Base-by-base conservation (phyloP, 1,139 yeast genomes). In the Spencermartinsiella ligniputridi region DNA sequence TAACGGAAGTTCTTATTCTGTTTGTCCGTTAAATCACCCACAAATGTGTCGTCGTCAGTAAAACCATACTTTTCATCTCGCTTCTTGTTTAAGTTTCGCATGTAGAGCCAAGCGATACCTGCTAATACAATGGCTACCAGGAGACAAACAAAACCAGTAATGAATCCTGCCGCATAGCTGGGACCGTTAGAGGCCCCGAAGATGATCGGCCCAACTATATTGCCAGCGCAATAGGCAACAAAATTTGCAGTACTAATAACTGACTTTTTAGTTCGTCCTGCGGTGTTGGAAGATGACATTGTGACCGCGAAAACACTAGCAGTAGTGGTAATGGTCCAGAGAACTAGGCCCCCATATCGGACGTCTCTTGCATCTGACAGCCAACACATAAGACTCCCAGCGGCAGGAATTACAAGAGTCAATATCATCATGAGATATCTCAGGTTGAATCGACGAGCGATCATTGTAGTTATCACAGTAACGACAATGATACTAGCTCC, bases 141-240 rank as follows among this genome's bases (percentile, higher is more conserved):
- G 5, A 37, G 29, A 22, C 40, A 44, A 12, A 24, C 37, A 41
- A 37, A 17, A 19, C 32, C 37, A 13, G 39, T 33, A 19, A 33
- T 18, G 29, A 44, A 44, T 2, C 47, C 47, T 17, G 39, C 35
- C 11, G 24, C 15, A 21, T 32, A 44, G 15, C 11, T 16, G 3
- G 47, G 47, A 16, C 45, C 48, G n/a, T 37, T 42, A 32, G 41
- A 15, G 6, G 42, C 38, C 8, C 40, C 42, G 22, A 45, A 45
- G 19, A 42, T 30, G 16, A 43, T 19, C 9, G 38, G 38, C 13
- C 24, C 24, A 3, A 35, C 5, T 9, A 35, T 35, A 20, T 35
- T 35, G 6, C 24, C 38, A 19, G 13, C 13, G 16, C 38, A 35
- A 16, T 8, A 35, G 4, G 38, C 38, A 12, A 35, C 15, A 20